A percentile compares a stretch with the other conserved stretches of the same genome.
Evolutionary conservation across 1,284 basidiomycete species (phyloP).

Genomic region (Phylloboletellus chloephorus): DNA sequence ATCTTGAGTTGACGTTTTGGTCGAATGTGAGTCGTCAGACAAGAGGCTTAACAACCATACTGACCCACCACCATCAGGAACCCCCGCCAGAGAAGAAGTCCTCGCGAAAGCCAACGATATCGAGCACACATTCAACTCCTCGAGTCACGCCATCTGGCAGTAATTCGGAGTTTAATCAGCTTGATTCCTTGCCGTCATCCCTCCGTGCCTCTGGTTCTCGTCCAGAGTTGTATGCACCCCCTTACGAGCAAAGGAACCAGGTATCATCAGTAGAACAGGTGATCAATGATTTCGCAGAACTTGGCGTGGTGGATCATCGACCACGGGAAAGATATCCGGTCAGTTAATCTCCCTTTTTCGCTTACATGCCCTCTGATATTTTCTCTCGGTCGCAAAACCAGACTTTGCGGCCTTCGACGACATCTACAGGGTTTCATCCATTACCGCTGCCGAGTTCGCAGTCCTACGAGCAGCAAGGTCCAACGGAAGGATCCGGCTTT

Average conservation of each 20-base stretch:
- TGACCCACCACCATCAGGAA: constrained; percentile 43
- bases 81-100: constrained; percentile 66
- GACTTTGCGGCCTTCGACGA: constrained; percentile 40
- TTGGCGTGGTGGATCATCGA: constrained; percentile 48
- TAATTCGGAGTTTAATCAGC: constrained; percentile 38
- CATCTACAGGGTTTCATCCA: constrained; percentile 36
- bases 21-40: constrained; percentile 71
- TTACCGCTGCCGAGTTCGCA: constrained; percentile 27
- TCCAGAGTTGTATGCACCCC: constrained; percentile 67
- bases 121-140: constrained; percentile 23
- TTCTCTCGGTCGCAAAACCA: constrained; percentile 32
- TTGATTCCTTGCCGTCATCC: constrained; percentile 53
- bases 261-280: constrained; percentile 45
- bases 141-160: constrained; percentile 37
- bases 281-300: constrained; percentile 58
- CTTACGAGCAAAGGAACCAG: constrained; percentile 50
- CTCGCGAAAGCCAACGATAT: constrained; percentile 44
- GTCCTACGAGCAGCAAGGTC: constrained; percentile 28
- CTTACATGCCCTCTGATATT: constrained; percentile 9
- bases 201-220: constrained; percentile 56
- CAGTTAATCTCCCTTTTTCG: constrained; percentile 28
- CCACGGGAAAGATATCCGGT: constrained; percentile 64
- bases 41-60: not conserved
- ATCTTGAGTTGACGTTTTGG: constrained; percentile 93
- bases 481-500: constrained; percentile 20